Evolutionary conservation across 306 rosid genomes (phyloP).

Genomic region (Malus sieversii): DNA sequence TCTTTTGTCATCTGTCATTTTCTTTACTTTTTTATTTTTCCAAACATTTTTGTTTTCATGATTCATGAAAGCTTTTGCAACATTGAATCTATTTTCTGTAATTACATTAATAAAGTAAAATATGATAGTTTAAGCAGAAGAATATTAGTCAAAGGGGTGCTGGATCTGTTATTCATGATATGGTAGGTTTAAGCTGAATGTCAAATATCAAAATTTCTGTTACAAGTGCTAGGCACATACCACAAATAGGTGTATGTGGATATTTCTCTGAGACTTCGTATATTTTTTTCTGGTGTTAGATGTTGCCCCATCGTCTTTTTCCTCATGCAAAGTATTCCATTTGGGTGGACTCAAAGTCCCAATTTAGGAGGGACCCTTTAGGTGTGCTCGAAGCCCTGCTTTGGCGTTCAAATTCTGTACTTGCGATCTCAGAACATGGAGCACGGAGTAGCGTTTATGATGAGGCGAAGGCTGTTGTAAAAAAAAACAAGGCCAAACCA

Average conservation of each 20-base stretch:
- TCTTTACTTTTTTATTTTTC: not conserved
- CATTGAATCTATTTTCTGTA: not conserved
- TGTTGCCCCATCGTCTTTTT: constrained; percentile 91
- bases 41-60: not conserved
- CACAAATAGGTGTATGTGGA: constrained; percentile 3
- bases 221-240: not conserved
- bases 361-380: constrained; percentile 88
- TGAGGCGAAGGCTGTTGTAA: constrained; percentile 91
- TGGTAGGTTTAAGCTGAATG: not conserved
- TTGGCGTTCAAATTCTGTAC: constrained; percentile 69
- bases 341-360: constrained; percentile 98
- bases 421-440: constrained; percentile 96
- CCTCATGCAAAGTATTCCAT: constrained; percentile 86
- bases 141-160: not conserved
- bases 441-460: constrained; percentile 94
- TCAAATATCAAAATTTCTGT: not conserved
- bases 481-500: constrained; percentile 91
- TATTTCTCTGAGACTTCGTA: constrained; percentile 1
- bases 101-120: not conserved
- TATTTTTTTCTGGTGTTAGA: constrained; percentile 35
- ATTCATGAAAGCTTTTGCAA: not conserved
- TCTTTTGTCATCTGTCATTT: not conserved
- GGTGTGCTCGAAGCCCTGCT: constrained; percentile 91
- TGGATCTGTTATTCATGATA: not conserved
- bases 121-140: not conserved